These are phyloP conservation scores for Trypanosoma boissoni DNA, from an alignment of 208 protist species.

Conservation along the genomic window DNA sequence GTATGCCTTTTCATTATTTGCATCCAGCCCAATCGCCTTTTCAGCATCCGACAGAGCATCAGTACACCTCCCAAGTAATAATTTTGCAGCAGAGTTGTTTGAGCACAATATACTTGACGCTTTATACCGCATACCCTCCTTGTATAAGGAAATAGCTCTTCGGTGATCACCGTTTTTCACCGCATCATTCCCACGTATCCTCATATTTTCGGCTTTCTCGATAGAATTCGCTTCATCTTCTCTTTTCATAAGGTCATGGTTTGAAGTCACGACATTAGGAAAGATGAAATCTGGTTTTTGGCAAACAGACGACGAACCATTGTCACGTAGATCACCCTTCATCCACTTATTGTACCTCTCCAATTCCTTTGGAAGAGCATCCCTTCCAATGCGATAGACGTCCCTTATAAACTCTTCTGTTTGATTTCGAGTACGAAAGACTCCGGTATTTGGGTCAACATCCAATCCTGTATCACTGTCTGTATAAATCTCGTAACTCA, in stretches of 20 bases:
- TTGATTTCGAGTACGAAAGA: slow-evolving; percentile 7
- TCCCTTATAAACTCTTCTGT: slow-evolving; percentile 11
- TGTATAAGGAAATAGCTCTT: neutral
- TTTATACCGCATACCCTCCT: slow-evolving; percentile 1
- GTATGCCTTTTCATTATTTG: slow-evolving; percentile 16
- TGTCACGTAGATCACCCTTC: neutral
- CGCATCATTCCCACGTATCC: slow-evolving; percentile 11
- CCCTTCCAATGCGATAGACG: slow-evolving; percentile 14
- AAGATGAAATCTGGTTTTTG: neutral
- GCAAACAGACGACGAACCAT: neutral
- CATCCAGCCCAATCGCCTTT: slow-evolving; percentile 7
- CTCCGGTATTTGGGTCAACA: slow-evolving; percentile 12
- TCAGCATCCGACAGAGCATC: slow-evolving; percentile 14
- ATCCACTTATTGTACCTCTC: slow-evolving; percentile 22
- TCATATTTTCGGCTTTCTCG: neutral
- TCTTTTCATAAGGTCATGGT: too few species aligned
- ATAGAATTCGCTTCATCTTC: too few species aligned
- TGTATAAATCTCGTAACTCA: slow-evolving; percentile 10
- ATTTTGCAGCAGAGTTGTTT: slow-evolving; percentile 7
- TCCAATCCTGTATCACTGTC: slow-evolving; percentile 13
- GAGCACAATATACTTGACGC: slow-evolving; percentile 9
- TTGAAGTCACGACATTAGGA: too few species aligned
- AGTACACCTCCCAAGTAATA: slow-evolving; percentile 6
- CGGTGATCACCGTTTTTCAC: slow-evolving; percentile 4
- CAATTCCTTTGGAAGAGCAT: slow-evolving; percentile 17